Conservation (phyloP, 2,329 filamentous ascomycete species). For the Aureobasidium uvarum region DNA sequence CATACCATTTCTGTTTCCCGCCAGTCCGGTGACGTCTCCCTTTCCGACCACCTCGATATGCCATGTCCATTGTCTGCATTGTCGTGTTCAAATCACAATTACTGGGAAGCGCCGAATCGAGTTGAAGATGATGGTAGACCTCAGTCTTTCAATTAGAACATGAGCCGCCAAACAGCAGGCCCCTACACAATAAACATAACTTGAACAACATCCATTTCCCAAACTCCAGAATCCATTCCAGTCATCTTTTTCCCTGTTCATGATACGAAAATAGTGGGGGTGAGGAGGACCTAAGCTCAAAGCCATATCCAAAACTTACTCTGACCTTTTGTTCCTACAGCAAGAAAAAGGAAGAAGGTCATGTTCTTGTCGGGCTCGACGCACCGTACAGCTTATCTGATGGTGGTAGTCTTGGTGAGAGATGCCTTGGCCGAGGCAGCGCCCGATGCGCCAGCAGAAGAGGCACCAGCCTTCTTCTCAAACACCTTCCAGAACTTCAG, state of each 20-base stretch:
- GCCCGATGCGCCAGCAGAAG: constrained; percentile 63
- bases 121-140: background rate
- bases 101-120: background rate
- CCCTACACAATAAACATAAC: constrained; percentile 7
- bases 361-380: background rate
- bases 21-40: background rate
- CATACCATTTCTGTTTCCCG: constrained; percentile 5
- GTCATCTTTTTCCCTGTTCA: background rate
- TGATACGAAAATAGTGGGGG: background rate
- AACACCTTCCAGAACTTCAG: constrained; percentile 99
- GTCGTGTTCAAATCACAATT: background rate
- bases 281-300: background rate
- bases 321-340: constrained; percentile 14
- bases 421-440: constrained; percentile 72
- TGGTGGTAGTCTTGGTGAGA: constrained; percentile 91
- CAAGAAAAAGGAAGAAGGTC: constrained; percentile 11
- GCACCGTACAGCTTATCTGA: constrained; percentile 32
- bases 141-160: constrained; percentile 15
- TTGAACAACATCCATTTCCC: background rate
- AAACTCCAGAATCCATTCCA: constrained; percentile 12
- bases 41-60: background rate
- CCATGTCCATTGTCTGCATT: background rate
- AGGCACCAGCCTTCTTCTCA: constrained; percentile 88
- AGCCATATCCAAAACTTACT: constrained; percentile 15
- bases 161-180: background rate